Percentiles rank a stretch among this genome's conserved stretches.
phyloP scores from a whole-genome alignment of 768 basidiomycete species.

The Mycena albidolilacea region DNA sequence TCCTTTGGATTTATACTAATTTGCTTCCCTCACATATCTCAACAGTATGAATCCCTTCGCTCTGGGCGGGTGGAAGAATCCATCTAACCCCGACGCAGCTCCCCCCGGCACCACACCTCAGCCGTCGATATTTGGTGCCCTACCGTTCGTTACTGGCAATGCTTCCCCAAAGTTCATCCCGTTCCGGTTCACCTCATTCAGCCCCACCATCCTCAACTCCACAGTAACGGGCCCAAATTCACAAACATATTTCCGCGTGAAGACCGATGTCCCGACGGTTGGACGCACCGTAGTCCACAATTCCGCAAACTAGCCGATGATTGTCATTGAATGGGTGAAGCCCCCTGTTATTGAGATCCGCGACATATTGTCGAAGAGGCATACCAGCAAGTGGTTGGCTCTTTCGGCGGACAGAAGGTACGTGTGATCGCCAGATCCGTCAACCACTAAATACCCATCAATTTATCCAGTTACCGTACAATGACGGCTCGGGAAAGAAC shows the following conservation, averaged over 20 bases:
- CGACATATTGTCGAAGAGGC: constrained; percentile 51
- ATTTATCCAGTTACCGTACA: constrained; percentile 47
- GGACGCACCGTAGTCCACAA: constrained; percentile 45
- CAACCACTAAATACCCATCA: neutral
- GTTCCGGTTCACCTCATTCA: constrained; percentile 59
- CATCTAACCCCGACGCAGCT: constrained; percentile 19
- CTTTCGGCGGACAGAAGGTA: constrained; percentile 60
- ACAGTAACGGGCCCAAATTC: constrained; percentile 53
- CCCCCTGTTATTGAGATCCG: constrained; percentile 59
- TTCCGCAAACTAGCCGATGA: constrained; percentile 52
- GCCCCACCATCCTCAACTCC: constrained; percentile 60
- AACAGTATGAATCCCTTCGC: constrained; percentile 26
- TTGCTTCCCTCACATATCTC: too few relatives aligned
- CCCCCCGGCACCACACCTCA: constrained; percentile 10
- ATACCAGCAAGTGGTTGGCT: constrained; percentile 57
- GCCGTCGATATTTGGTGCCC: constrained; percentile 36
- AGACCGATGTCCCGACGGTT: constrained; percentile 49
- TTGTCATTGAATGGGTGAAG: constrained; percentile 60
- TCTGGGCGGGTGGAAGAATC: constrained; percentile 27
- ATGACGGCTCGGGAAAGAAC: constrained; percentile 53
- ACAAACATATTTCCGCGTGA: constrained; percentile 58
- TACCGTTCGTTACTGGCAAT: constrained; percentile 7
- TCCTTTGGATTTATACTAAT: too few relatives aligned
- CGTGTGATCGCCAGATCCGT: neutral
- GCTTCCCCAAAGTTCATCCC: constrained; percentile 47